Conservation (phyloP, 2,329 filamentous ascomycete genomes). For the Neofusicoccum ribis region DNA sequence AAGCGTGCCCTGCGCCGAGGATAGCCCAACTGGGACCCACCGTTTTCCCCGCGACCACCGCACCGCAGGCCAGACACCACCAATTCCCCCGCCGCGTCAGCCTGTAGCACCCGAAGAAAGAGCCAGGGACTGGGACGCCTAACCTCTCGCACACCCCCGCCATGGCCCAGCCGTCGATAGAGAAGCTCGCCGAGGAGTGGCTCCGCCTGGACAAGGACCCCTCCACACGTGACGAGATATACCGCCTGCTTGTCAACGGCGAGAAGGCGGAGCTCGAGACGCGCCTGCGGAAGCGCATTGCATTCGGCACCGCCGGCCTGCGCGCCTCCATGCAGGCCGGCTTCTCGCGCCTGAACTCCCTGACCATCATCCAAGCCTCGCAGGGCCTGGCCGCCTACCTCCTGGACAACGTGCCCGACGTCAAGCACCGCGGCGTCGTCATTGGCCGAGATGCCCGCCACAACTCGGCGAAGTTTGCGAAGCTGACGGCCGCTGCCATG, state of each 20-base stretch:
- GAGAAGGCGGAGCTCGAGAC: conserved; percentile 52
- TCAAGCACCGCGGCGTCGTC: conserved; percentile 53
- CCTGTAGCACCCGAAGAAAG: not conserved
- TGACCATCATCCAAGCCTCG: conserved; percentile 63
- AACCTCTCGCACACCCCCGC: not conserved
- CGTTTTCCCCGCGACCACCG: not conserved
- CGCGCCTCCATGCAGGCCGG: conserved; percentile 66
- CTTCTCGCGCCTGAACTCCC: conserved; percentile 61
- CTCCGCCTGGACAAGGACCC: conserved; percentile 59
- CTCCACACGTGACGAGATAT: conserved; percentile 55
- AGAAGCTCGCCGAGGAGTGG: conserved; percentile 56
- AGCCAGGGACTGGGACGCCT: not conserved
- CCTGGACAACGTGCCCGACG: conserved; percentile 44
- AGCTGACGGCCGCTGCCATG: conserved; percentile 61
- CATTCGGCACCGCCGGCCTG: conserved; percentile 64
- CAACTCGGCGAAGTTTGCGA: conserved; percentile 62
- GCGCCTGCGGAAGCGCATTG: conserved; percentile 56
- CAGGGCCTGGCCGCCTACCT: conserved; percentile 65
- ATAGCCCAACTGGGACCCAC: not conserved
- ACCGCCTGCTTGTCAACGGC: conserved; percentile 48
- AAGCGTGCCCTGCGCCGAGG: conserved; percentile 8
- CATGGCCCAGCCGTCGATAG: conserved; percentile 36
- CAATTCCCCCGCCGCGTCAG: not conserved
- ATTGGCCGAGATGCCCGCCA: conserved; percentile 65
- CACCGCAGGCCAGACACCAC: not conserved